These are phyloP conservation scores for Penicillium sclerotigenum DNA, from an alignment of 2,329 filamentous ascomycete genomes.

Conservation along the genomic window DNA sequence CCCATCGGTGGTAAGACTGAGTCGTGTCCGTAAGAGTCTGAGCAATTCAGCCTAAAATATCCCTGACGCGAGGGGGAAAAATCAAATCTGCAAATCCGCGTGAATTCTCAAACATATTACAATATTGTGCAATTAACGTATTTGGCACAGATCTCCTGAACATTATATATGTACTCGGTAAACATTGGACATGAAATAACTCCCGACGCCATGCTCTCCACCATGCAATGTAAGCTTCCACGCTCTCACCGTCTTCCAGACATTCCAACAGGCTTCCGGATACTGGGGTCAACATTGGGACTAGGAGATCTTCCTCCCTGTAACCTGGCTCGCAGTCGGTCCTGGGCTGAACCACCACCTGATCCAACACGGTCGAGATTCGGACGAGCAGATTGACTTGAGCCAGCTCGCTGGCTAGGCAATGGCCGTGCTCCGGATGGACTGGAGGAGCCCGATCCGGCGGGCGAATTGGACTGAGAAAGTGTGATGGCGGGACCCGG, in stretches of 20 bases:
- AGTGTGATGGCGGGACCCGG: constrained; percentile 13
- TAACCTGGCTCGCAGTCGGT: constrained; percentile 74
- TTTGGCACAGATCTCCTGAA: too few relatives aligned
- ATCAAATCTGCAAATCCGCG: too few relatives aligned
- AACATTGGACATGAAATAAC: constrained; percentile 11
- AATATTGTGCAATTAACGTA: background rate
- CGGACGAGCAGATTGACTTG: constrained; percentile 60
- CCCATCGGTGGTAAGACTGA: background rate
- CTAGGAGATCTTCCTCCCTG: constrained; percentile 54
- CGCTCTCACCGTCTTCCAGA: constrained; percentile 17
- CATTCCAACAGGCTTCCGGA: constrained; percentile 34
- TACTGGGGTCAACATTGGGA: constrained; percentile 33
- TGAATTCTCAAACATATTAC: background rate
- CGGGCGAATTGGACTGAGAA: constrained; percentile 27
- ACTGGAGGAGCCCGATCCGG: constrained; percentile 22
- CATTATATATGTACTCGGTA: constrained; percentile 5
- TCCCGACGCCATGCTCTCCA: constrained; percentile 21
- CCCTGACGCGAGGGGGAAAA: background rate
- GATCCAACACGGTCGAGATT: constrained; percentile 28
- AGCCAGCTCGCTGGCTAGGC: constrained; percentile 70
- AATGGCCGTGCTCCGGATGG: constrained; percentile 54
- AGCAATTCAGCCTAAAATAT: background rate
- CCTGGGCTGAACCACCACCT: constrained; percentile 60
- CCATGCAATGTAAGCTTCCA: constrained; percentile 6
- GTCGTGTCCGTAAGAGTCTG: background rate